Evolutionary conservation across 2,329 filamentous ascomycete species (phyloP).

Genomic region (Pseudopithomyces chartarum): DNA sequence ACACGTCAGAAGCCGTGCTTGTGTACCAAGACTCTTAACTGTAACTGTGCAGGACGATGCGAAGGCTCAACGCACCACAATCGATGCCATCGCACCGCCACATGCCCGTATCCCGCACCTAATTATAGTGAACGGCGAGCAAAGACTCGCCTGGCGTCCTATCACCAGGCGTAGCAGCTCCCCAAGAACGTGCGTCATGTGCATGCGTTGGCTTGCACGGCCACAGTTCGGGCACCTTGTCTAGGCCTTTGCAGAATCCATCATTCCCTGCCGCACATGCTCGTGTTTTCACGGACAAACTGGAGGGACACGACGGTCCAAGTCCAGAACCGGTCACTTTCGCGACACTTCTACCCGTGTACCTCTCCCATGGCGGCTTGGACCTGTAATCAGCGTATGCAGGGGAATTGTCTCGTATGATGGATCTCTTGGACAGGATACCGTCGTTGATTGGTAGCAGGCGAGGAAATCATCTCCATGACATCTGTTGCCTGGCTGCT

Average conservation of each 20-base stretch:
- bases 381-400: conserved; percentile 23
- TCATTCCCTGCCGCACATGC: conserved; percentile 16
- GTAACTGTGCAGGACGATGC: conserved; percentile 11
- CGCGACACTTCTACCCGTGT: conserved; percentile 24
- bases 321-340: conserved; percentile 21
- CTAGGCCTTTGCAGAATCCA: conserved; percentile 27
- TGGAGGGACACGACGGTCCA: conserved; percentile 20
- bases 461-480: conserved; percentile 20
- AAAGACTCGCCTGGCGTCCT: conserved; percentile 14
- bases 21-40: conserved; percentile 14
- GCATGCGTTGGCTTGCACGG: conserved; percentile 26
- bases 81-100: conserved; percentile 23
- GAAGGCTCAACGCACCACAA: not conserved
- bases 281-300: conserved; percentile 16
- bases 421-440: conserved; percentile 14
- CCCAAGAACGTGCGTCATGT: conserved; percentile 18
- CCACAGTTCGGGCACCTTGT: conserved; percentile 24
- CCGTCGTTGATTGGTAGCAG: conserved; percentile 26
- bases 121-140: conserved; percentile 19
- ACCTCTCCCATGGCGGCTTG: conserved; percentile 12
- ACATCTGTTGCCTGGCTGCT: conserved; percentile 12
- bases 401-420: conserved; percentile 26
- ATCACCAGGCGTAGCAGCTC: conserved; percentile 4
- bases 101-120: conserved; percentile 17
- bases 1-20: conserved; percentile 15